Evolutionary conservation across 257 asterid genomes (phyloP).

Genomic region (Solanum lignicaule): DNA sequence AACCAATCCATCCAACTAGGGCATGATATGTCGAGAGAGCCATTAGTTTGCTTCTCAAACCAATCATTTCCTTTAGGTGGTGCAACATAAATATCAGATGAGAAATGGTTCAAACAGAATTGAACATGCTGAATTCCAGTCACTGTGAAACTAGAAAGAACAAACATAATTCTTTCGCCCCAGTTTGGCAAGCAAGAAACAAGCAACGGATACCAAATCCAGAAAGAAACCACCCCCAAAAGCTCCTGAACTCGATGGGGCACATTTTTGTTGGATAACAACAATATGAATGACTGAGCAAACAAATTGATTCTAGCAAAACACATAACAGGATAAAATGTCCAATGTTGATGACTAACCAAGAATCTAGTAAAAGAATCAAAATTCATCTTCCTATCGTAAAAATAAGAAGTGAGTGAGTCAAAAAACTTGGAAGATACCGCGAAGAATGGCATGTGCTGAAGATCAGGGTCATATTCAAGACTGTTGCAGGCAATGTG

Average conservation of each 20-base stretch:
- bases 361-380: slow-evolving; percentile 48
- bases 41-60: slow-evolving; percentile 81
- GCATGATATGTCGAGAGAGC: slow-evolving; percentile 49
- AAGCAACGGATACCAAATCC: slow-evolving; percentile 80
- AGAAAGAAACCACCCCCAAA: slow-evolving; percentile 50
- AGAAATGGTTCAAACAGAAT: slow-evolving; percentile 74
- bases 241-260: slow-evolving; percentile 45
- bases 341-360: slow-evolving; percentile 66
- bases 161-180: slow-evolving; percentile 50
- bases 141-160: slow-evolving; percentile 39
- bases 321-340: slow-evolving; percentile 81
- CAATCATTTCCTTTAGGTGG: slow-evolving; percentile 68
- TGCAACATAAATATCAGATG: slow-evolving; percentile 53
- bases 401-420: slow-evolving; percentile 54
- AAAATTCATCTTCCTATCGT: slow-evolving; percentile 39
- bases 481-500: slow-evolving; percentile 87
- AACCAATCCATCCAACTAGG: slow-evolving; percentile 96
- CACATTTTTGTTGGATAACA: slow-evolving; percentile 41
- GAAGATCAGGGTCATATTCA: slow-evolving; percentile 83
- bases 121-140: slow-evolving; percentile 79
- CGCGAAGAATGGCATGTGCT: slow-evolving; percentile 67
- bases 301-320: slow-evolving; percentile 62
- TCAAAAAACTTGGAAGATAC: slow-evolving; percentile 59
- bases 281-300: slow-evolving; percentile 49
- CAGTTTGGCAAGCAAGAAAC: slow-evolving; percentile 63